Base-by-base conservation (phyloP, 2,329 filamentous ascomycete species). In the Fusarium sp. region DNA sequence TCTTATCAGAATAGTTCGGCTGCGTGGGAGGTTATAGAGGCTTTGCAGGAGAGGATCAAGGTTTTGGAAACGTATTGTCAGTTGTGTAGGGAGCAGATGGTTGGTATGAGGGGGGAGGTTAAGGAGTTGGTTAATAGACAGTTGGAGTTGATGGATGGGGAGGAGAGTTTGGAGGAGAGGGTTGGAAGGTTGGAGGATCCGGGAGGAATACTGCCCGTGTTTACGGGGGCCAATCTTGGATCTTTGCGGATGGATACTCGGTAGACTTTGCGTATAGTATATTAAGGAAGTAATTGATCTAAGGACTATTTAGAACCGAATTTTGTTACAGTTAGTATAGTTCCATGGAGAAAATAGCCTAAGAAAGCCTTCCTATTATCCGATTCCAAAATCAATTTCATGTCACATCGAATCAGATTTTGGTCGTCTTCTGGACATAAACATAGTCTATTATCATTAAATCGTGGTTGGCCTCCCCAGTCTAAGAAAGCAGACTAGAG, bases 1-100 rank as follows among this genome's bases (percentile, higher is more conserved):
- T 61, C 62, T 7, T 65, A 65, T 34, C 62, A 65, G 8, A 65
- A 65, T 16, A 65, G 62, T 9, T 53, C 62, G 1, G 54, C 62
- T 8, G 62, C 62, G 3, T 65, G 62, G 62, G 53, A 61, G 1
- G 37, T 65, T 2, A 61, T 65, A 37, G 62, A 65, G 6, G 30
- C 48, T 1, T 4, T 65, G 4, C 62, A 65, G 0, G 54, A 65
- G 4, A 30, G 62, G 1, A 54, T 65, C 2, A 65, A 65, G 7
- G 49, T 21, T 4, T 23, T 65, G 1, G 62, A 65, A n/a, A 61
- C 37, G 4, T 53, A 49, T 4, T 65, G 62, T 7, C 45, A 59
- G 0, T 4, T 65, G 0, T 65, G 65, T 1, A 23, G 37, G 7
- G 61, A 65, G 19, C 61, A 65, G 4, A 65, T 65, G 37, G 18